Evolutionary conservation across 2,329 filamentous ascomycete genomes (phyloP).

Genomic region (Colletotrichum sp.): DNA sequence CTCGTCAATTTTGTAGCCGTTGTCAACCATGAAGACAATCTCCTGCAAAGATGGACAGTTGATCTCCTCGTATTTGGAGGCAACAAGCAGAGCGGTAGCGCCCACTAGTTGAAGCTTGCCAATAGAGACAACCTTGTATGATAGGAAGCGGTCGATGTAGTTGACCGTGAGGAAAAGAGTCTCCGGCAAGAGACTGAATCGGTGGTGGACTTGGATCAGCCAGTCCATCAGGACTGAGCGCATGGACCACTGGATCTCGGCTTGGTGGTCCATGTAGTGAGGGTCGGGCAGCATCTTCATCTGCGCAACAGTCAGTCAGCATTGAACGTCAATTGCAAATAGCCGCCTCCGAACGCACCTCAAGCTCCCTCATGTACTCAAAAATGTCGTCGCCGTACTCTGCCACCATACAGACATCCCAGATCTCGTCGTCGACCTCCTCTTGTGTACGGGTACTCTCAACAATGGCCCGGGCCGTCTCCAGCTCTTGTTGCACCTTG

Average conservation of each 20-base stretch:
- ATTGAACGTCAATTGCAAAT: background rate
- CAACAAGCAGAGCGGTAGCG: conserved; percentile 93
- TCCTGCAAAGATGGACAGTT: conserved; percentile 94
- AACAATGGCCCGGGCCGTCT: conserved; percentile 67
- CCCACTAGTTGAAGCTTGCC: conserved; percentile 96
- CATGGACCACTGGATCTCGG: conserved; percentile 99
- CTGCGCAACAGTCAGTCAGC: conserved; percentile 46
- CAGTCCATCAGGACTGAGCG: conserved; percentile 96
- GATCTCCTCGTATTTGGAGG: conserved; percentile 98
- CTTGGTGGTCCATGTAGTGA: conserved; percentile 96
- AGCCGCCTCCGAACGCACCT: conserved; percentile 61
- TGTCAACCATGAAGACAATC: conserved; percentile 98
- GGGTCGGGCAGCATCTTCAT: conserved; percentile 83
- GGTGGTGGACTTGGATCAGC: conserved; percentile 93
- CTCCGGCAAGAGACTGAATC: conserved; percentile 90
- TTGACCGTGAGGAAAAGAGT: conserved; percentile 95
- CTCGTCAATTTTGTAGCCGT: conserved; percentile 86
- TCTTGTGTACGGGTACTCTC: conserved; percentile 69
- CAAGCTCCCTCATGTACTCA: conserved; percentile 85
- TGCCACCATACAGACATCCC: conserved; percentile 97
- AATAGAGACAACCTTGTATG: conserved; percentile 91
- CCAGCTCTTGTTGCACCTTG: conserved; percentile 75
- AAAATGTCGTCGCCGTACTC: conserved; percentile 98
- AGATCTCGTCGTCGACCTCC: conserved; percentile 86
- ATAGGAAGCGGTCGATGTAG: conserved; percentile 96